Percentiles rank a stretch among this genome's conserved stretches.
phyloP scores from a whole-genome alignment of 805 yeast genomes.

The Yamadazyma olivae region DNA sequence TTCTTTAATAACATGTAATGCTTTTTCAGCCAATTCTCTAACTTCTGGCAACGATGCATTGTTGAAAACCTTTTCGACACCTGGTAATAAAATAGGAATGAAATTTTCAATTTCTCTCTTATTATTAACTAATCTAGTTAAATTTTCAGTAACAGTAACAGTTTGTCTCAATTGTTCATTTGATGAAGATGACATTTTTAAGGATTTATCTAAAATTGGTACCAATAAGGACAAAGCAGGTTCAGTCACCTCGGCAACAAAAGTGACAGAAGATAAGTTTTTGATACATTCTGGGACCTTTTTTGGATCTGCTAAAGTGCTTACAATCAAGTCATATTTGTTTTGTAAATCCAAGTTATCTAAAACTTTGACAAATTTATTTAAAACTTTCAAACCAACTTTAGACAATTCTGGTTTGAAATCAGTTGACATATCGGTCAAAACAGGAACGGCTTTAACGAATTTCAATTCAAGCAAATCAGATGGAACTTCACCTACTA shows the following conservation, averaged over 20 bases:
- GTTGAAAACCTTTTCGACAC: constrained; percentile 80
- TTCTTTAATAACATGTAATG: constrained; percentile 73
- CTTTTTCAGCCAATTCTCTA: constrained; percentile 87
- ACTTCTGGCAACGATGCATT: constrained; percentile 96
- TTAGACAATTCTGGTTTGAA: constrained; percentile 94
- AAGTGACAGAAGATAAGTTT: constrained; percentile 87
- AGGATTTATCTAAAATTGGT: constrained; percentile 87
- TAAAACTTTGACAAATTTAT: constrained; percentile 70
- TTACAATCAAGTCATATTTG: constrained; percentile 76
- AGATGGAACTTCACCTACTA: constrained; percentile 75
- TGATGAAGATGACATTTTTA: constrained; percentile 81
- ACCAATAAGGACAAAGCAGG: constrained; percentile 88
- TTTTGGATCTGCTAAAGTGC: constrained; percentile 85
- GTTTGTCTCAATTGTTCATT: constrained; percentile 97
- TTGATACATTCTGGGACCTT: constrained; percentile 88
- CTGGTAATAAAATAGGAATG: constrained; percentile 88
- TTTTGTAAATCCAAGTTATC: constrained; percentile 92
- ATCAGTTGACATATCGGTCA: constrained; percentile 89
- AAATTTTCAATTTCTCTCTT: constrained; percentile 85
- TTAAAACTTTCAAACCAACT: constrained; percentile 71
- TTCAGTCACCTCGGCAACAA: constrained; percentile 98
- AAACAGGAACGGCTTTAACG: constrained; percentile 72
- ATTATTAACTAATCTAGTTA: constrained; percentile 92
- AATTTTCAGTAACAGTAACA: constrained; percentile 91
- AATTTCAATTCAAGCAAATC: constrained; percentile 84